Percentiles rank a stretch among this genome's conserved stretches.
Evolutionary conservation across 805 yeast species (phyloP).

Genomic region (Pichia occidentalis): DNA sequence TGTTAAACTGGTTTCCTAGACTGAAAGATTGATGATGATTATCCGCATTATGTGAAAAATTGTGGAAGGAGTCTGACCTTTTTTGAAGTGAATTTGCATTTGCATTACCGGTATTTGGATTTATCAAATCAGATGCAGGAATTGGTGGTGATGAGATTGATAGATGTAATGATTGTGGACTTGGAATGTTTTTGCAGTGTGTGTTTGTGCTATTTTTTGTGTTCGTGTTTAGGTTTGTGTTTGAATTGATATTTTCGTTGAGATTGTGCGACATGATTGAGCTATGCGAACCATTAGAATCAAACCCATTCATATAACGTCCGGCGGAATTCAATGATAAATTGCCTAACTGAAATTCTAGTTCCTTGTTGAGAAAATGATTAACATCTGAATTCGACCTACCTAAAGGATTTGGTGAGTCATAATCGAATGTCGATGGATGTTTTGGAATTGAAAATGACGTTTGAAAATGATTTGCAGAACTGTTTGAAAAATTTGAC

Average conservation of each 20-base stretch:
- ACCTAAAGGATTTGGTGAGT: constrained; percentile 3
- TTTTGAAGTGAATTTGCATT: constrained; percentile 8
- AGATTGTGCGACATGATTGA: too few species aligned
- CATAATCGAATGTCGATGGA: constrained; percentile 8
- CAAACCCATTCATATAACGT: constrained; percentile 7
- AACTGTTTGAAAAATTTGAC: constrained; percentile 2
- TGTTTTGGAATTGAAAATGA: constrained; percentile 3
- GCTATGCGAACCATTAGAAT: constrained; percentile 5
- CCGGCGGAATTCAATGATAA: constrained; percentile 15
- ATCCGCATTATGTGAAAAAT: not conserved
- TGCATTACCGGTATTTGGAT: too few species aligned
- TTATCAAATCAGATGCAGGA: constrained; percentile 8
- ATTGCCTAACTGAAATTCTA: constrained; percentile 17
- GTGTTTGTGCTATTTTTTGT: too few species aligned
- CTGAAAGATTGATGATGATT: too few species aligned
- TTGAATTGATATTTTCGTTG: too few species aligned
- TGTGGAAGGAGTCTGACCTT: constrained; percentile 9
- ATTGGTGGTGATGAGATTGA: constrained; percentile 13
- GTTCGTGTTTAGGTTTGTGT: too few species aligned
- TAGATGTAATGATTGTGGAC: constrained; percentile 12
- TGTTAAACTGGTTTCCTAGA: constrained; percentile 6
- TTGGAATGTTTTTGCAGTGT: constrained; percentile 4
- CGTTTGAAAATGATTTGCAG: constrained; percentile 5
- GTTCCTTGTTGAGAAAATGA: constrained; percentile 17
- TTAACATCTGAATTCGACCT: constrained; percentile 11